Evolutionary conservation across 306 rosid species (phyloP).

Genomic region (Rosa rugosa): DNA sequence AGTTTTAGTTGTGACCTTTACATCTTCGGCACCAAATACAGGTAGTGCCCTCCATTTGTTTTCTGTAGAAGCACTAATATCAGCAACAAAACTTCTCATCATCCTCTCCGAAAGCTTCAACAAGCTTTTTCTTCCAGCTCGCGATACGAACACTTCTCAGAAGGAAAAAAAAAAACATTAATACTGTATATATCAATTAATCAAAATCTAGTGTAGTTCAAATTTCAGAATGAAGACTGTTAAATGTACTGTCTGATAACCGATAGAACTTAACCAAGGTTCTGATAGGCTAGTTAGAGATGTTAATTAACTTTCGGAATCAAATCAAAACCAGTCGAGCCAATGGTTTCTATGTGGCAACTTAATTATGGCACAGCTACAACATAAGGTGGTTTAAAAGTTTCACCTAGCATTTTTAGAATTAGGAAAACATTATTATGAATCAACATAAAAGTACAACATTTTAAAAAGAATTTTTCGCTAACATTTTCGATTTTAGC

Average conservation of each 20-base stretch:
- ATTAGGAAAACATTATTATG: no score
- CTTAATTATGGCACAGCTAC: no score
- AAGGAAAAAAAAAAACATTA: not conserved
- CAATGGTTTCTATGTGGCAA: not conserved
- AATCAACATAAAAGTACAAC: no score
- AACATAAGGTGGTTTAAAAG: not conserved
- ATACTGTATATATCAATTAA: constrained; percentile 23
- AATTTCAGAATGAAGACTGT: not conserved
- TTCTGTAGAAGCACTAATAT: constrained; percentile 19
- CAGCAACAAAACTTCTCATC: constrained; percentile 23
- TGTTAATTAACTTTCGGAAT: not conserved
- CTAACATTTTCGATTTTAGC: not conserved
- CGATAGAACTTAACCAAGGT: not conserved
- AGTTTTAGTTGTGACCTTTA: constrained; percentile 27
- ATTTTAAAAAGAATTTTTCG: not conserved
- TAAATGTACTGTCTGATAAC: not conserved
- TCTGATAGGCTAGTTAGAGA: not conserved
- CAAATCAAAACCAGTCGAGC: not conserved
- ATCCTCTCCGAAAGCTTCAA: constrained; percentile 52
- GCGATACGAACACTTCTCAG: not conserved
- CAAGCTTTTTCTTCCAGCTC: constrained; percentile 41
- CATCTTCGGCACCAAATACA: constrained; percentile 15
- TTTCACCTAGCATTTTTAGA: no score
- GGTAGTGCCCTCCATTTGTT: constrained; percentile 42
- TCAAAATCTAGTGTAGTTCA: not conserved